Evolutionary conservation across 129 eudicot species (phyloP).

Genomic region (Arctium minus): DNA sequence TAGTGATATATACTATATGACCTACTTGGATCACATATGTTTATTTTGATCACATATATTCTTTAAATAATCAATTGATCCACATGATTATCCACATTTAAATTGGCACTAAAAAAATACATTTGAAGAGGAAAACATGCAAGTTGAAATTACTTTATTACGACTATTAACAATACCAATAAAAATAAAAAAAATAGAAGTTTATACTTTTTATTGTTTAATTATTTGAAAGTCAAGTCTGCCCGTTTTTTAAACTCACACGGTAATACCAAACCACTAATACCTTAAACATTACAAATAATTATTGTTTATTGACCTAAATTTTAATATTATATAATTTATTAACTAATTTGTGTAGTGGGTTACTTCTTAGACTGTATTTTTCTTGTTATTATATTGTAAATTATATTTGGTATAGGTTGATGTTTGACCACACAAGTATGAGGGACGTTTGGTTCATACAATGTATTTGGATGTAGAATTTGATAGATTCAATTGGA

Average conservation of each 20-base stretch:
- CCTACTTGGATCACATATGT: not conserved
- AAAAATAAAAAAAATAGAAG: too few species aligned
- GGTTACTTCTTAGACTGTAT: not conserved
- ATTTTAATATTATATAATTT: not conserved
- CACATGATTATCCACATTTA: not conserved
- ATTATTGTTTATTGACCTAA: not conserved
- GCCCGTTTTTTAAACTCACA: not conserved
- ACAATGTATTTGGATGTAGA: not conserved
- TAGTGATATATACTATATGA: not conserved
- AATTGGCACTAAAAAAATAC: not conserved
- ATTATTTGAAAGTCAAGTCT: not conserved
- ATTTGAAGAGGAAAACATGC: not conserved
- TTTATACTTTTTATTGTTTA: not conserved
- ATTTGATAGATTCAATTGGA: not conserved
- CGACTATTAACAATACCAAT: too few species aligned
- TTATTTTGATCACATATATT: not conserved
- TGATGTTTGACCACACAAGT: not conserved
- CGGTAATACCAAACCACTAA: slow-evolving; percentile 1
- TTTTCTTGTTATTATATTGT: not conserved
- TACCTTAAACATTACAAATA: not conserved
- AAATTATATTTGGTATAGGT: not conserved
- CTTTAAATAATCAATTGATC: too few species aligned
- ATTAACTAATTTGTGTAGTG: not conserved
- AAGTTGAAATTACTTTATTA: not conserved
- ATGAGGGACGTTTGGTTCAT: not conserved